These are phyloP conservation scores for Sabuloglossum arenarium DNA, from an alignment of 495 filamentous ascomycete genomes.

Conservation along the genomic window DNA sequence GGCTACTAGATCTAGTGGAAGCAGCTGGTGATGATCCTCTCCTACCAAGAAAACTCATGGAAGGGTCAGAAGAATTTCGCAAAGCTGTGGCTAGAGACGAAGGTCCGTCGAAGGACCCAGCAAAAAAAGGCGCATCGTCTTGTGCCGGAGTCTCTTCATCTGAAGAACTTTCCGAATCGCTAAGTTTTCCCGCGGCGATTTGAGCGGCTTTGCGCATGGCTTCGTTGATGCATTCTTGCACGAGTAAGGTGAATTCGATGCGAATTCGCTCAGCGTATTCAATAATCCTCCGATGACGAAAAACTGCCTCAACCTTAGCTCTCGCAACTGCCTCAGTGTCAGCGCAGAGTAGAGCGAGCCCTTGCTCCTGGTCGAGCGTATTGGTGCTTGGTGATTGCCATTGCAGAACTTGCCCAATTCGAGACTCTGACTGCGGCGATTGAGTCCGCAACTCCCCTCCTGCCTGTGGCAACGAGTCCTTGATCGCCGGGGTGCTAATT, in stretches of 20 bases:
- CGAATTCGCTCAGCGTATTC: constrained; percentile 94
- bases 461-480: constrained; percentile 31
- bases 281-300: constrained; percentile 77
- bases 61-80: constrained; percentile 17
- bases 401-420: constrained; percentile 78
- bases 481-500: constrained; percentile 82
- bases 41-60: constrained; percentile 17
- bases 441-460: constrained; percentile 57
- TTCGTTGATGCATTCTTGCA: constrained; percentile 85
- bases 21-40: constrained; percentile 38
- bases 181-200: constrained; percentile 68
- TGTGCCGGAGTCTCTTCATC: constrained; percentile 23
- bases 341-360: constrained; percentile 63
- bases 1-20: constrained; percentile 71
- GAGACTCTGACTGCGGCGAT: constrained; percentile 84
- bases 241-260: constrained; percentile 71
- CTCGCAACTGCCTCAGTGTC: constrained; percentile 70
- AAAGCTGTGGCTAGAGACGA: constrained; percentile 36
- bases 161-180: constrained; percentile 38
- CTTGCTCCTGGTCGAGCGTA: constrained; percentile 86
- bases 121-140: constrained; percentile 15
- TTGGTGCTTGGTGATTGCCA: constrained; percentile 88
- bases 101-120: constrained; percentile 33
- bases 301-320: constrained; percentile 78
- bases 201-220: constrained; percentile 78